phyloP scores from a whole-genome alignment of 352 stramenopile species.

The Blastocystis sp. region DNA sequence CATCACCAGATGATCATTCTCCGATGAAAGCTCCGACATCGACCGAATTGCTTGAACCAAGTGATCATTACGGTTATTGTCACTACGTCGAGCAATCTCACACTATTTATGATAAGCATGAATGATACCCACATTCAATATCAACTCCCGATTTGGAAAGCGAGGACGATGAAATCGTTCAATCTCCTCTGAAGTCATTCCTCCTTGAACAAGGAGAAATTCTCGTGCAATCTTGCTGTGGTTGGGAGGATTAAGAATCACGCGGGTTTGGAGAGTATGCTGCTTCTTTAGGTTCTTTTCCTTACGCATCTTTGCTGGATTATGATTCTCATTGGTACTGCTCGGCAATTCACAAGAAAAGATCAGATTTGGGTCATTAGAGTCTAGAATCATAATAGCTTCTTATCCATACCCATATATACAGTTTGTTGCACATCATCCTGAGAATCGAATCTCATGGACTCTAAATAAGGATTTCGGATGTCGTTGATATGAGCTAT shows the following conservation, averaged over 20 bases:
- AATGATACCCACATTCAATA: background rate
- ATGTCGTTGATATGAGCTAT: conserved; percentile 17
- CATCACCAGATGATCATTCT: conserved; percentile 33
- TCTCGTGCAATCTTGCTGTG: conserved; percentile 53
- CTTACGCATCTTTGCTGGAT: background rate
- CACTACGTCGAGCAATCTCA: background rate
- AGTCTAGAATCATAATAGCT: background rate
- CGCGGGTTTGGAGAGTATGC: background rate
- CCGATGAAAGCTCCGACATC: conserved; percentile 4
- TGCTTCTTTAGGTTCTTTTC: background rate
- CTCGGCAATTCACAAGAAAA: conserved; percentile 31
- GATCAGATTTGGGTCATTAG: conserved; percentile 44
- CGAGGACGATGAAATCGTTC: conserved; percentile 31
- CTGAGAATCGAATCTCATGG: background rate
- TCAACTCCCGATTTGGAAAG: conserved; percentile 21
- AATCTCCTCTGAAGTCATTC: conserved; percentile 18
- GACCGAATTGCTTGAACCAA: conserved; percentile 39
- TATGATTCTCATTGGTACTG: background rate
- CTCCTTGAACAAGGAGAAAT: conserved; percentile 6
- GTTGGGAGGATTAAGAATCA: conserved; percentile 44
- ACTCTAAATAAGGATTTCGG: conserved; percentile 14
- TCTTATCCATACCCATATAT: background rate
- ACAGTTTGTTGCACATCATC: background rate
- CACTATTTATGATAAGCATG: background rate
- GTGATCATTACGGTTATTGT: background rate